Evolutionary conservation across 2,329 filamentous ascomycete genomes (phyloP), one percentile per base, ranked within the genome.

Genomic region (Arthrobotrys sphaeroides): DNA sequence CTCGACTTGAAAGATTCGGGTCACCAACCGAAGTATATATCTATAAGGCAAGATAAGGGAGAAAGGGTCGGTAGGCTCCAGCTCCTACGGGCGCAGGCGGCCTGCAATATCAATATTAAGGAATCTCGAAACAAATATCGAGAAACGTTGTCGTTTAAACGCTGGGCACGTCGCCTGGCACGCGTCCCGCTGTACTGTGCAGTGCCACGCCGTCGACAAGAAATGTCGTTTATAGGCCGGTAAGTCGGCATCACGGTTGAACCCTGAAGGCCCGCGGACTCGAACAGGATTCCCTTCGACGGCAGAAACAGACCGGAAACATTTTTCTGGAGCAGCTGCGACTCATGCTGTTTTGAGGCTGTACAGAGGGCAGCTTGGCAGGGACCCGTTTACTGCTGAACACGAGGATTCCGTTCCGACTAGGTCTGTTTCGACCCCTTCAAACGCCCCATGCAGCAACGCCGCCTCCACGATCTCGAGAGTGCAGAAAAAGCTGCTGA

Each of bases 241-340:
- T 5, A 38, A 38, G 26, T 31, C 31, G 61, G 45, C 26, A 38
- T 28, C 49, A 26, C 26, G 47, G 47, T 47, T 38, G 16, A 20
- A 40, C 40, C 57, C 18, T 43, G 31, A 28, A 6, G 10, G 22
- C n/a, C 5, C 13, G 43, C 13, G 43, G 28, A 24, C n/a, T 18
- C 16, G 22, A 43, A n/a, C n/a, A 28, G 33, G n/a, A 57, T 38
- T 38, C 13, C 45, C 42, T 26, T 12, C 10, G 5, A 42, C 5
- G 66, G 16, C 22, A 42, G 55, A 68, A 68, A 68, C 64, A 68
- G 49, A 68, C 49, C 40, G 38, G 64, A 68, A 68, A 68, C 64
- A 68, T 45, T 36, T 59, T 38, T n/a, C 24, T 45, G 10, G n/a
- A 36, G n/a, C 36, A 16, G 31, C 24, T 74, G 64, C 57, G 47